Base-by-base conservation (phyloP, 108 stramenopile species). In the Nitzschia palea region DNA sequence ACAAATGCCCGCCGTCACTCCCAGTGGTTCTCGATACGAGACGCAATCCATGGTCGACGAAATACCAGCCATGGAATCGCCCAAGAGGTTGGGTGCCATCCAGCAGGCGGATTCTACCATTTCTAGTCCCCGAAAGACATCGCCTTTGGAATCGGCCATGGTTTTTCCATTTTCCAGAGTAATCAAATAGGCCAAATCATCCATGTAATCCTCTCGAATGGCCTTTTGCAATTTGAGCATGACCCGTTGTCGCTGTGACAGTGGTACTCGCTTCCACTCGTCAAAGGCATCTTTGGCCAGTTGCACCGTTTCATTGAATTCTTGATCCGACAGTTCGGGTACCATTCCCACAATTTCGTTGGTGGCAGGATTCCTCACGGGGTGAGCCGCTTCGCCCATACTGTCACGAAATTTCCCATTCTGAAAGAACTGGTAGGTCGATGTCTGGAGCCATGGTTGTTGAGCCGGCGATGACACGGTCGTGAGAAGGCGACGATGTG, bases 41-140 rank as follows among this genome's bases (percentile, higher is more conserved):
- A 95, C 74, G 22, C 84, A 88, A 76, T 97, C 96, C 37, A 97
- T 55, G 45, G 83, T 91, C 43, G 48, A 55, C 6, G 89, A 70
- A 31, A 97, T 65, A 45, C 87, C 87, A 14, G 68, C 82, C 34
- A 95, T 65, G 6, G 94, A 82, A 62, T 98, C 97, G 15, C 97
- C 98, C 89, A 92, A 73, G 51, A 87, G 57, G 31, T 78, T 47
- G n/a, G 81, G 78, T 22, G 80, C 68, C 33, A 78, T 40, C 32
- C 70, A 47, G 77, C 81, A 64, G 44, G 85, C 76, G 17, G 83
- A 70, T 81, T 98, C 98, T 6, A 98, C 96, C 15, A 96, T 90
- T 78, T 98, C 98, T 52, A 97, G 68, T 27, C 97, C 98, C 17
- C 97, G 85, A 85, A 95, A 96, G 30, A 98, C 89, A 66, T 98